phyloP scores from a whole-genome alignment of 768 basidiomycete genomes.

The Roridomyces roridus region DNA sequence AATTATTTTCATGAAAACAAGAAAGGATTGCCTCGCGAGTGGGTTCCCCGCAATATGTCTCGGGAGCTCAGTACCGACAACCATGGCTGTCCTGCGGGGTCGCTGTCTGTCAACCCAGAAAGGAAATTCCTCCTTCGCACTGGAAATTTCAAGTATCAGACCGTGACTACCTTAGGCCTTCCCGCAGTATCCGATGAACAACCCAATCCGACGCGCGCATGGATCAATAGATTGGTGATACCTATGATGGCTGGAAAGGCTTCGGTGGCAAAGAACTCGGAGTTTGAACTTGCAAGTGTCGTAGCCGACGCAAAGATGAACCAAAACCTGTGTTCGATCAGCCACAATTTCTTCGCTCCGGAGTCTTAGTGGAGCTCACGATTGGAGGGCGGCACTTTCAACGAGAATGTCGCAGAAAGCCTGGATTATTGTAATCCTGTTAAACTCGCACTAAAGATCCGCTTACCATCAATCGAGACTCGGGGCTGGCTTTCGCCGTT shows the following conservation, averaged over 20 bases:
- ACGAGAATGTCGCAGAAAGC: conserved; percentile 4
- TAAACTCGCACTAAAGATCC: not conserved
- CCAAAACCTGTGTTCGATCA: not conserved
- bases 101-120: too few species aligned
- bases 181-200: not conserved
- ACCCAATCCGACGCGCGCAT: conserved; percentile 3
- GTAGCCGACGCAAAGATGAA: not conserved
- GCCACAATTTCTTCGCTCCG: too few species aligned
- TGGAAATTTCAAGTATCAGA: too few species aligned
- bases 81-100: too few species aligned
- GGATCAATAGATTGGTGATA: not conserved
- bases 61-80: too few species aligned
- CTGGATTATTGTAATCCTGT: not conserved
- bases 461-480: not conserved
- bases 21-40: too few species aligned
- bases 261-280: not conserved
- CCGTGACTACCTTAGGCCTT: too few species aligned
- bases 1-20: too few species aligned
- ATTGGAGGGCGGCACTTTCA: conserved; percentile 11
- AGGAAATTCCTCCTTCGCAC: too few species aligned
- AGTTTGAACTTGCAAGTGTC: not conserved
- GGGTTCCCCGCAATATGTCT: too few species aligned
- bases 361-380: too few species aligned
- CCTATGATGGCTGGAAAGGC: not conserved
- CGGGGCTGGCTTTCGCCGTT: not conserved